A percentile compares a stretch with the other conserved stretches of the same genome.
phyloP scores from a whole-genome alignment of 768 basidiomycete genomes.

The Rhodotorula paludigena region DNA sequence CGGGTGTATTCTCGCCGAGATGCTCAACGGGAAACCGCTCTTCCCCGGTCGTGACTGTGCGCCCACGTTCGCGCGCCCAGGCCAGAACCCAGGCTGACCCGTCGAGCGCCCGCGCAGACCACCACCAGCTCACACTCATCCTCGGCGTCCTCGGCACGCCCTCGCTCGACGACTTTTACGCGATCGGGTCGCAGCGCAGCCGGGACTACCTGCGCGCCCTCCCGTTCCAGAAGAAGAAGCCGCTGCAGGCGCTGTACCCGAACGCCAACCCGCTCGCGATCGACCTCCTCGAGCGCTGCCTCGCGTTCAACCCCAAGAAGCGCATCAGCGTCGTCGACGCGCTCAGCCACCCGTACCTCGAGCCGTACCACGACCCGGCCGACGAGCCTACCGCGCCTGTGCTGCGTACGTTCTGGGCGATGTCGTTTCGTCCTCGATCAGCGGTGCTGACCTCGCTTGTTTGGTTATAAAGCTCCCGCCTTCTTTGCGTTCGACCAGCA shows the following conservation, averaged over 20 bases:
- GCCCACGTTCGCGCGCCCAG: conserved; percentile 39
- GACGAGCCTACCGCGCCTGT: conserved; percentile 95
- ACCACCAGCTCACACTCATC: conserved; percentile 91
- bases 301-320: conserved; percentile 97
- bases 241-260: conserved; percentile 81
- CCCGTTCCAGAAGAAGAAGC: conserved; percentile 81
- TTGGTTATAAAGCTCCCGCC: conserved; percentile 53
- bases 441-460: not conserved
- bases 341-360: conserved; percentile 62
- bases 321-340: conserved; percentile 91
- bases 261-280: conserved; percentile 56
- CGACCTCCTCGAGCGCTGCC: conserved; percentile 65
- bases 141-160: conserved; percentile 96
- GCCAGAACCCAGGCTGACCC: not conserved
- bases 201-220: conserved; percentile 92
- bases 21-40: conserved; percentile 92
- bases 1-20: conserved; percentile 62
- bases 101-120: conserved; percentile 56
- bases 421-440: not conserved
- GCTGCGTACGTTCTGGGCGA: conserved; percentile 55
- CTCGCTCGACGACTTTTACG: conserved; percentile 94
- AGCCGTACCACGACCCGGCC: conserved; percentile 73
- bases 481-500: conserved; percentile 98
- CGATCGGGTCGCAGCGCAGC: conserved; percentile 84
- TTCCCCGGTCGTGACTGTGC: conserved; percentile 87